Conservation (phyloP, 2,329 filamentous ascomycete genomes). For the Nectriaceae sp. region DNA sequence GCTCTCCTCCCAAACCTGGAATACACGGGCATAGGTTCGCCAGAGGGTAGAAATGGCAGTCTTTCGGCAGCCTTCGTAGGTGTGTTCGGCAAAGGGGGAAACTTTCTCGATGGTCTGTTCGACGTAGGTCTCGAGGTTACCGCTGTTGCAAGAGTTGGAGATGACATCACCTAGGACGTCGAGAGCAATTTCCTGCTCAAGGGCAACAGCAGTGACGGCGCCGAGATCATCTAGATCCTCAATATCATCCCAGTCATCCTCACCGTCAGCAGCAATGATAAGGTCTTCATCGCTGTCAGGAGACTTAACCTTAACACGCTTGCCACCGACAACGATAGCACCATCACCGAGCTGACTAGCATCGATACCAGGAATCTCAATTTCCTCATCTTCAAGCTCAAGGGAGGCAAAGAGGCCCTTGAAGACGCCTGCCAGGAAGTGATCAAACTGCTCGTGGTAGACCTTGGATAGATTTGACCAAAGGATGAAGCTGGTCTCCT, state of each 20-base stretch:
- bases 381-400: constrained; percentile 85
- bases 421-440: constrained; percentile 77
- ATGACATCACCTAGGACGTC: constrained; percentile 95
- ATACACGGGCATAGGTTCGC: constrained; percentile 90
- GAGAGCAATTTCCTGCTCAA: constrained; percentile 96
- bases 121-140: constrained; percentile 75
- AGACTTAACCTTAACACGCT: constrained; percentile 78
- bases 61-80: constrained; percentile 92
- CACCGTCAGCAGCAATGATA: constrained; percentile 57
- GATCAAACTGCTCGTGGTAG: constrained; percentile 80
- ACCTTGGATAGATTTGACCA: constrained; percentile 96
- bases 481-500: constrained; percentile 95
- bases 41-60: constrained; percentile 88
- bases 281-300: constrained; percentile 57
- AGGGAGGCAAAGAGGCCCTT: constrained; percentile 82
- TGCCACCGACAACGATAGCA: constrained; percentile 75
- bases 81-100: constrained; percentile 80
- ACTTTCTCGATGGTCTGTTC: constrained; percentile 85
- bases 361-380: constrained; percentile 67
- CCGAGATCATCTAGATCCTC: constrained; percentile 84
- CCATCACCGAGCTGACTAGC: constrained; percentile 68
- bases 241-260: constrained; percentile 57
- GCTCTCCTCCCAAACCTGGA: constrained; percentile 77
- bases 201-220: constrained; percentile 83
- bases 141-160: constrained; percentile 78